Base-by-base conservation (phyloP, 2,329 filamentous ascomycete genomes). In the Fusarium subtropicale region DNA sequence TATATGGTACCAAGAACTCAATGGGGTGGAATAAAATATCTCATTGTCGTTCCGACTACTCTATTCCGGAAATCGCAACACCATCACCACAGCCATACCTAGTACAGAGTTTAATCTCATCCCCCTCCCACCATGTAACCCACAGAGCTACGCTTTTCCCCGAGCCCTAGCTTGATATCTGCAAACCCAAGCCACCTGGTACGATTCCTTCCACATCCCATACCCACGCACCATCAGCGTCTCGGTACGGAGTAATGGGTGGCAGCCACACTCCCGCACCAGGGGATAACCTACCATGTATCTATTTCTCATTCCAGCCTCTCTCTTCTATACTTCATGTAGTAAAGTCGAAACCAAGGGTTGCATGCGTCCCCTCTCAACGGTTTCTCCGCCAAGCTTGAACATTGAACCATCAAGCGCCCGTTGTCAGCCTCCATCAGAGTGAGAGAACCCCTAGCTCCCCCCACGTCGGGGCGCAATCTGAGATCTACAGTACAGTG, bases 101-200 rank as follows among this genome's bases (percentile, higher is more conserved):
- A 56, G 46, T 39, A 11, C 34, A 66, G 63, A 70, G 66, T 63
- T 58, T 70, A 70, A 56, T 63, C 62, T 24, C 30, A 45, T 52
- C 57, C 47, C 52, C 33, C 34, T 44, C 42, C 33, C 34, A 39
- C 42, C 31, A 60, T 52, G 60, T 48, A 61, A 13, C 28, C 30
- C 55, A n/a, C 52, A 66, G 61, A 68, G 52, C 52, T 66, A 69
- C 66, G 53, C 33, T 62, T 61, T 53, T n/a, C 44, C 47, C 66
- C 54, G 56, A 69, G 46, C 48, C 54, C 38, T 3, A 13, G 16
- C 38, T 3, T 10, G 16, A 44, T 42, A 22, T 39, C 24, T 30
- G 16, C 28, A 47, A 59, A 16, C n/a, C 16, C 33, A 57, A 69
- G 66, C 66, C 66, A 59, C 66, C 53, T 69, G 52, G 57, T 59